phyloP scores from a whole-genome alignment of 108 stramenopile genomes.

The Cyclotella baltica region DNA sequence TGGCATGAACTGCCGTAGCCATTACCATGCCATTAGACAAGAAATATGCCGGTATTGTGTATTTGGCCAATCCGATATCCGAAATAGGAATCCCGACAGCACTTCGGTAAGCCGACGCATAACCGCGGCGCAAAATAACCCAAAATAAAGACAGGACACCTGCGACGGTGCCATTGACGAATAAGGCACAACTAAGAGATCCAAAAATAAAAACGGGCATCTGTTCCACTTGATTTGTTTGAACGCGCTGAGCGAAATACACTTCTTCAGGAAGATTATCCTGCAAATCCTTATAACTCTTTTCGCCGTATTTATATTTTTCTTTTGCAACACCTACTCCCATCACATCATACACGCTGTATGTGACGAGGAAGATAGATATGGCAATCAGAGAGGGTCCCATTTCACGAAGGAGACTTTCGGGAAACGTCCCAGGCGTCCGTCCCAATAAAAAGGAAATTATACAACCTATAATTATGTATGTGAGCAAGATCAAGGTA shows the following conservation, averaged over 20 bases:
- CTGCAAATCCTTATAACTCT: constrained; percentile 16
- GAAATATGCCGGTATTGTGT: constrained; percentile 49
- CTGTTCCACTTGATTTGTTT: constrained; percentile 58
- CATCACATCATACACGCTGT: constrained; percentile 43
- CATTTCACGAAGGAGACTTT: constrained; percentile 2
- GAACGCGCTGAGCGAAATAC: constrained; percentile 38
- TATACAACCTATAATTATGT: neutral
- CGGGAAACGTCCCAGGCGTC: neutral
- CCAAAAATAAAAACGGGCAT: constrained; percentile 40
- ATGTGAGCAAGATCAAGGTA: neutral
- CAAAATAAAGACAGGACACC: constrained; percentile 33
- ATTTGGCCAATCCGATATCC: constrained; percentile 37
- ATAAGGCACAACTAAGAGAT: constrained; percentile 24
- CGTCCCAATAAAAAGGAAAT: neutral
- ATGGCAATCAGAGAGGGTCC: constrained; percentile 33
- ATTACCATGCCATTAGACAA: constrained; percentile 31
- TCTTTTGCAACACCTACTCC: constrained; percentile 44
- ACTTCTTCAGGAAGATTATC: constrained; percentile 41
- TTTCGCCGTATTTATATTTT: constrained; percentile 7
- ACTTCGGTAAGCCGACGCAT: constrained; percentile 28
- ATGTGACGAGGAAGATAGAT: constrained; percentile 39
- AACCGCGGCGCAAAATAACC: constrained; percentile 39
- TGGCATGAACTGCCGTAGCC: constrained; percentile 36
- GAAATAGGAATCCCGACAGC: constrained; percentile 23
- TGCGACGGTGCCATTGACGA: constrained; percentile 49